Percentiles rank a stretch among this genome's conserved stretches.
Conservation (phyloP, 2,329 filamentous ascomycete genomes). For the Epichloe uncinata region DNA sequence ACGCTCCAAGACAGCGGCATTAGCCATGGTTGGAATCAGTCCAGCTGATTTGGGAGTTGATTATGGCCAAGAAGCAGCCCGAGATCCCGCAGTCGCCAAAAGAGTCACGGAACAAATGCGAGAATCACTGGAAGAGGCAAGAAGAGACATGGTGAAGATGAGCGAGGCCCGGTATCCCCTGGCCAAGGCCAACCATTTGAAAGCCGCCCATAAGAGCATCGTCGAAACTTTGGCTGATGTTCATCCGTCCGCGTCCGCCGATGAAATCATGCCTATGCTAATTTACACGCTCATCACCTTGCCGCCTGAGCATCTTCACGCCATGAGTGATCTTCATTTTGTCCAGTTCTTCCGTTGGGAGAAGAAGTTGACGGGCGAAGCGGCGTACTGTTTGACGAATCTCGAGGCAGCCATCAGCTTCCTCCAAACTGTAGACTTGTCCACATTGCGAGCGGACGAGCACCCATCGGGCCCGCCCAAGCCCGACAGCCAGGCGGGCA, state of each 20-base stretch:
- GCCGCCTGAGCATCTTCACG: conserved; percentile 70
- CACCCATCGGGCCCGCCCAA: conserved; percentile 54
- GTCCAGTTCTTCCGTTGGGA: conserved; percentile 84
- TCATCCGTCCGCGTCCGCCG: conserved; percentile 73
- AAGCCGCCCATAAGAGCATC: conserved; percentile 81
- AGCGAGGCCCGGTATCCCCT: conserved; percentile 75
- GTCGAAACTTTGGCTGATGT: conserved; percentile 68
- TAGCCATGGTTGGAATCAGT: conserved; percentile 84
- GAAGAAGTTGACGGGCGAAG: conserved; percentile 79
- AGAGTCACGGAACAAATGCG: conserved; percentile 56
- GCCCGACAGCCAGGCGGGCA: conserved; percentile 32
- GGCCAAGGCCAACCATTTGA: conserved; percentile 81
- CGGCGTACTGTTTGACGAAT: conserved; percentile 92
- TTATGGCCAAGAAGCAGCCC: conserved; percentile 42
- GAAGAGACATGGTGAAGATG: conserved; percentile 62
- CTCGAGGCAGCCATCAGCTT: conserved; percentile 92
- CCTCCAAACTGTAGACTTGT: conserved; percentile 85
- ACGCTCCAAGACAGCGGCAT: conserved; percentile 80
- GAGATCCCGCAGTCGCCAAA: conserved; percentile 42
- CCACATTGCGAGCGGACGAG: conserved; percentile 74
- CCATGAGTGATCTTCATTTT: conserved; percentile 90
- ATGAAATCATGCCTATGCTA: conserved; percentile 92
- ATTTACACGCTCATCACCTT: conserved; percentile 94
- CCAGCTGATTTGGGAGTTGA: conserved; percentile 74
- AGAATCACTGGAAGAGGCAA: conserved; percentile 57